These are phyloP conservation scores for Primulina tabacum DNA, from an alignment of 257 asterid species.

Conservation along the genomic window DNA sequence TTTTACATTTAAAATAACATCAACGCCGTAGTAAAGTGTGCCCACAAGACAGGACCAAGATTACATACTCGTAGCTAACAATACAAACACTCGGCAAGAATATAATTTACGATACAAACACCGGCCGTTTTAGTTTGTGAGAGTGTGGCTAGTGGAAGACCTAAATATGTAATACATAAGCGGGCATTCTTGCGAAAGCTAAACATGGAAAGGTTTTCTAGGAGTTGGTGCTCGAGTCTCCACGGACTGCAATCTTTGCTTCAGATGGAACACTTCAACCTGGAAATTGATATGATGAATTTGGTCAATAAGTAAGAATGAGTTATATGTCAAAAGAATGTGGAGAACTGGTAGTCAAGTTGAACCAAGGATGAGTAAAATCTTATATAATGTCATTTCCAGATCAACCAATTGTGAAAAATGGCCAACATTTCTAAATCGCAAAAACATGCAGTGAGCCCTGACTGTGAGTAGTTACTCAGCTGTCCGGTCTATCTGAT, in stretches of 20 bases:
- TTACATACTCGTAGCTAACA: not conserved
- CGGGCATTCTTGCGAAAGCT: constrained; percentile 21
- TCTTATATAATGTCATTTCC: constrained; percentile 1
- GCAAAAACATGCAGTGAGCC: not conserved
- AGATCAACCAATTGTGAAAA: constrained; percentile 9
- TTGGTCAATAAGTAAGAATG: not conserved
- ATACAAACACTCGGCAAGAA: not conserved
- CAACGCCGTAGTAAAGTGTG: no score
- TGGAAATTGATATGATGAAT: not conserved
- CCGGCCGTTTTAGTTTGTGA: not conserved
- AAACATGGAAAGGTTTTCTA: constrained; percentile 77
- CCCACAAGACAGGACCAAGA: not conserved
- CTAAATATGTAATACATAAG: constrained; percentile 10
- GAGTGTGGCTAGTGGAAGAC: not conserved
- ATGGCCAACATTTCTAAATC: not conserved
- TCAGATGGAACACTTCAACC: constrained; percentile 62
- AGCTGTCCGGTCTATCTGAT: not conserved
- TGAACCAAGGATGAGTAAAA: not conserved
- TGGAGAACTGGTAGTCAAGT: not conserved
- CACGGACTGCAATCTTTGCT: constrained; percentile 86
- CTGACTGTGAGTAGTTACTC: not conserved
- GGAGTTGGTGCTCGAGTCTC: constrained; percentile 92
- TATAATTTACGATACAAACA: not conserved
- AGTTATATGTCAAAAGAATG: not conserved
- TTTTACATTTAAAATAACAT: no score